Base-by-base conservation (phyloP, 2,329 filamentous ascomycete species). In the Akanthomyces lecanii region DNA sequence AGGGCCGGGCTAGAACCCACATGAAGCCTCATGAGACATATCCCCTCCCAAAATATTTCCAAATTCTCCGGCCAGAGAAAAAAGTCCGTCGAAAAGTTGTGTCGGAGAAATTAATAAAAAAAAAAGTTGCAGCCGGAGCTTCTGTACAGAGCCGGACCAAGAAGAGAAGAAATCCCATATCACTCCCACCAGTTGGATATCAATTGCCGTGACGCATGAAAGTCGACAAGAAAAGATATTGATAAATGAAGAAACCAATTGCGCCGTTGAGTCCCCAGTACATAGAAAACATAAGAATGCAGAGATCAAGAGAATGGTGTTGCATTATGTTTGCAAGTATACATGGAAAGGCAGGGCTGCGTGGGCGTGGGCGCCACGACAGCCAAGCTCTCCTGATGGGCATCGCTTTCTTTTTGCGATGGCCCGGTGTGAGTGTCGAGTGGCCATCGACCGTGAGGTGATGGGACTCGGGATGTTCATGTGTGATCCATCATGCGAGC, bases 171-270 rank as follows among this genome's bases (percentile, higher is more conserved):
- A 62, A 64, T 64, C 59, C 54, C 28, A 45, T 6, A 47, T 50
- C 62, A 53, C 52, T 53, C 53, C 42, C 61, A 33, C 62, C 56
- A 40, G 44, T 47, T 65, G 61, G 52, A 64, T 56, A 64, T 62
- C 57, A 64, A 58, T 55, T 56, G 56, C 53, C 56, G 52, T 57
- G 25, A n/a, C 56, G 36, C 52, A 54, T 64, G 18, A 56, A 61
- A 63, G 48, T 40, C 42, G 51, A 50, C 7, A 55, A 64, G 6
- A 64, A 63, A 48, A 44, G 18, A 56, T 14, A 21, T 11, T 40
- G 28, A 25, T 30, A 45, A 50, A 36, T 10, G 12, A 38, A 38
- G 33, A 38, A 54, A 28, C 51, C 33, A 42, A 55, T 54, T 54
- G 59, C 59, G 59, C 59, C 59, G 50, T 53, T 28, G 11, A 36